Base-by-base conservation (phyloP, 176 grass and related monocot species). In the Phyllostachys edulis region DNA sequence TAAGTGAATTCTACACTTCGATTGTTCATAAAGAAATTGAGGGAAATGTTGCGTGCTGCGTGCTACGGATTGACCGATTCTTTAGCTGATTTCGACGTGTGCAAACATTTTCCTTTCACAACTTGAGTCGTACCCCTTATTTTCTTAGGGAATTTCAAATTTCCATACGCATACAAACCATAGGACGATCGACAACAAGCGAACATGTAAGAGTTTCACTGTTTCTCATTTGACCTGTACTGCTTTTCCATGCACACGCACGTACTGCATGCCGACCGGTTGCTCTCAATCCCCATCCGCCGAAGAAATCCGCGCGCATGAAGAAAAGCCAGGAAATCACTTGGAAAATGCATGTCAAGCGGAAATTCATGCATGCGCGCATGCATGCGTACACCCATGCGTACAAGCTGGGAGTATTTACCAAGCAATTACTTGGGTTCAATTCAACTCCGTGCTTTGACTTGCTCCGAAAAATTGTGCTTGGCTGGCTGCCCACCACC, bases 391-490 rank as follows among this genome's bases (percentile, higher is more conserved):
- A 29, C 73, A 54, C 23, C 37, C 52, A 8, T 63, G 4, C 24
- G 32, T 38, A 20, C 64, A 26, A 47, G 34, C 5, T 13, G 11
- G 42, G 42, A 11, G 9, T 2, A 34, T 64, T 34, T 16, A 2
- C 3, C 49, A 12, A 17, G 36, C 74, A 20, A 66, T 15, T 36
- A 5, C 27, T 67, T 37, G 44, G 27, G 61, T 9, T 54, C 26
- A 54, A 10, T 52, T 83, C 64, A 64, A 52, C 44, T 36, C 55
- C 76, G 73, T 76, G 80, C 80, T 54, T 71, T 83, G 86, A 86
- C 84, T 65, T n/a, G 76, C 63, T 45, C 20, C 54, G n/a, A n/a
- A n/a, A n/a, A n/a, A n/a, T n/a, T n/a, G 54, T 13, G 13, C 23
- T 29, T 64, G 29, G 62, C 7, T 7, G 13, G 29, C 29, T 29